Evolutionary conservation across 2,329 filamentous ascomycete genomes (phyloP), one percentile per base, ranked within the genome.

Genomic region (Aspergillus puulaauensis): DNA sequence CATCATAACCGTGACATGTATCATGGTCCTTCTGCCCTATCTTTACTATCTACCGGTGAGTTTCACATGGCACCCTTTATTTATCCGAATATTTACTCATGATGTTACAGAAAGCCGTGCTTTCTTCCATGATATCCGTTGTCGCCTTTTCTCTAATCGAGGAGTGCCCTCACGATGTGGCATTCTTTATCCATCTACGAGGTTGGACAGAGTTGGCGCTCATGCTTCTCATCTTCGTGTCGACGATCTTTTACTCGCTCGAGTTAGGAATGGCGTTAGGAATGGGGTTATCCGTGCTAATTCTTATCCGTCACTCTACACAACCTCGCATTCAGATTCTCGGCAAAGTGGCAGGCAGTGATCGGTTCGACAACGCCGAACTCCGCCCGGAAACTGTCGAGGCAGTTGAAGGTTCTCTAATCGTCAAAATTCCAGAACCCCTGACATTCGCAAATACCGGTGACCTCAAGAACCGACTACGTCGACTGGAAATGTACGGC

Each of bases 391-490:
- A 89, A 45, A 82, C 83, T 27, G 81, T 98, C 3, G 93, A 98
- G 72, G 93, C 96, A 67, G 84, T 97, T 53, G 93, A 97, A 63
- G 91, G 93, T 15, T 96, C 90, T 60, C 80, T 99, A 9, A 96
- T 99, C 59, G 91, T 98, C 68, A 98, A 98, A 80, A 98, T 99
- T 55, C 93, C 95, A 0, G 95, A 99, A 71, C 95, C 95, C 0
- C 80, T 99, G 51, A 98, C 93, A 0, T 99, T 99, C 73, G 93
- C 93, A 69, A 99, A 99, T 73, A 98, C 95, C 0, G 95, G 93
- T 47, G 90, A 95, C 65, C 80, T 99, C 45, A 96, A 96, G 74
- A 89, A 88, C 52, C 84, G 95, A 4, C 81, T 99, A 11, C 83
- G 90, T 6, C 82, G 95, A 6, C 81, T 99, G 1, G 95, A 98